phyloP scores from a whole-genome alignment of 768 basidiomycete genomes.

The Tylopilus sp. region DNA sequence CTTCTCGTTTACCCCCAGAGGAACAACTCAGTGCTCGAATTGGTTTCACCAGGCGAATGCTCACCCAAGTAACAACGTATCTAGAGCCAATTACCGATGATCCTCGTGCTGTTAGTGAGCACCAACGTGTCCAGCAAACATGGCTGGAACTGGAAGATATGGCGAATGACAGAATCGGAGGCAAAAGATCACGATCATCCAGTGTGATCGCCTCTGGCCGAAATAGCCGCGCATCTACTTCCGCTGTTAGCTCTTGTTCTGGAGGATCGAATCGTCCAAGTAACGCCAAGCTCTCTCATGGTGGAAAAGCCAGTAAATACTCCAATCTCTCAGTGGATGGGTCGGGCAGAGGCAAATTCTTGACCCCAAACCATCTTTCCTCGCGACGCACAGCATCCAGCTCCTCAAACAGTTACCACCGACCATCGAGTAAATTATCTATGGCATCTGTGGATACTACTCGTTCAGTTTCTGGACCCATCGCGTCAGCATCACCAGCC shows the following conservation, averaged over 20 bases:
- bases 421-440: conserved; percentile 60
- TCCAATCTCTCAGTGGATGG: conserved; percentile 29
- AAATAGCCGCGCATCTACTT: conserved; percentile 54
- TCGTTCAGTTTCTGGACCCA: conserved; percentile 72
- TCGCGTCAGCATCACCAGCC: conserved; percentile 35
- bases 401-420: conserved; percentile 40
- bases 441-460: conserved; percentile 38
- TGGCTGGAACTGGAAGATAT: conserved; percentile 82
- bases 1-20: conserved; percentile 48
- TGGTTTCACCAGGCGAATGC: conserved; percentile 52
- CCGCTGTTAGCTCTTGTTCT: conserved; percentile 30
- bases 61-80: conserved; percentile 45
- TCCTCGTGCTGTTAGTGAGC: conserved; percentile 55
- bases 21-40: conserved; percentile 65
- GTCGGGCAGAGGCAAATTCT: conserved; percentile 39
- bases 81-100: conserved; percentile 52
- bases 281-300: conserved; percentile 11
- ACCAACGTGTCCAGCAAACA: conserved; percentile 67
- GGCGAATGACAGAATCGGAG: conserved; percentile 62
- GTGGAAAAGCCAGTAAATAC: conserved; percentile 28
- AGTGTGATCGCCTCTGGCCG: conserved; percentile 67
- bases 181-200: conserved; percentile 59
- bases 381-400: conserved; percentile 51
- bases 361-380: conserved; percentile 42
- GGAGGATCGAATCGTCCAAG: conserved; percentile 16